Base-by-base conservation (phyloP, 306 rosid species). In the Oemleria cerasiformis region DNA sequence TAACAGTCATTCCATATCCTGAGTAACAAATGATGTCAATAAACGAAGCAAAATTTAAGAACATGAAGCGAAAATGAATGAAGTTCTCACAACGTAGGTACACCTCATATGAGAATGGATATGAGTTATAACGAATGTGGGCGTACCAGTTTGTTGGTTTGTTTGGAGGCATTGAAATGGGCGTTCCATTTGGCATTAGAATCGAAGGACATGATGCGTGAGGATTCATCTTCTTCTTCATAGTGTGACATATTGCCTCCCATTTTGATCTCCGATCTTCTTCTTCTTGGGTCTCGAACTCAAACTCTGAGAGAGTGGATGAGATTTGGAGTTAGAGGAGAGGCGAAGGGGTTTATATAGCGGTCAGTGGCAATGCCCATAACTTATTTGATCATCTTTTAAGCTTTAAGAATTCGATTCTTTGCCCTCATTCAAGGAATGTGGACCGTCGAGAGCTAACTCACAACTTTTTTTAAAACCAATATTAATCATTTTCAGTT, bases 111-210 rank as follows among this genome's bases (percentile, higher is more conserved):
- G 36, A 30, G 36, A 30, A 50, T 59, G 3, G 19, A 58, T 5
- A 20, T 10, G n/a, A n/a, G n/a, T n/a, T n/a, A n/a, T n/a, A n/a
- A n/a, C n/a, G n/a, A n/a, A n/a, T n/a, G n/a, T n/a, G n/a, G n/a
- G 20, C 20, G 9, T 88, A 92, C 97, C 86, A 92, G 84, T 77
- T 90, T 92, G 77, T 90, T 67, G 9, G 76, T 76, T 43, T 71
- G 65, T 75, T 71, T 84, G 54, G 76, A 74, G 42, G 88, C 87
- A 71, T 83, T 78, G 74, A 84, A 72, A 64, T 86, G 81, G 62
- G 80, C 65, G 59, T 80, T 83, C 98, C 97, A 92, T 65, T 85
- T 73, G 16, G 75, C 80, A 70, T 80, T 63, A 39, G 83, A 79
- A 75, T 82, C 85, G 68, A 86, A 77, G 45, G 79, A 67, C 19